phyloP scores from a whole-genome alignment of 129 eudicot genomes.

The Sambucus nigra region DNA sequence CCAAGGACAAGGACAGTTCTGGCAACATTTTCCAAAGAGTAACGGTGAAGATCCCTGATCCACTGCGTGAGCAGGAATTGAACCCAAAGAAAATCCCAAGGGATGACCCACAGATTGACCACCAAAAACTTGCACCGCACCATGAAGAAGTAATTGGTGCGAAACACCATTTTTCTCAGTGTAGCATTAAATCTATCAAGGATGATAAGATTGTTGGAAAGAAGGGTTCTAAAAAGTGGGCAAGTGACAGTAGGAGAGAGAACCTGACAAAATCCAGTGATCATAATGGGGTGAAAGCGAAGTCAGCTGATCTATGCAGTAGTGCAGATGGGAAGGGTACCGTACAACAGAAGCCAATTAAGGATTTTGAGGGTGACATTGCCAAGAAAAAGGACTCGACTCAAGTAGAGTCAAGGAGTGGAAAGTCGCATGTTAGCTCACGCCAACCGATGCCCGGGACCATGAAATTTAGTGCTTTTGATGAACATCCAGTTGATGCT shows the following conservation, averaged over 20 bases:
- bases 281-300: constrained; percentile 15
- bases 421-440: constrained; percentile 17
- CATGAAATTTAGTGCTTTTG: constrained; percentile 17
- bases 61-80: constrained; percentile 22
- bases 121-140: constrained; percentile 5
- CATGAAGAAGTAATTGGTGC: constrained; percentile 13
- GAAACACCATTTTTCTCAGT: constrained; percentile 10
- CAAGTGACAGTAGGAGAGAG: constrained; percentile 22
- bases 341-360: constrained; percentile 11
- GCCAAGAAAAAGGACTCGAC: constrained; percentile 17
- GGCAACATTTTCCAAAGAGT: constrained; percentile 16
- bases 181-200: constrained; percentile 11
- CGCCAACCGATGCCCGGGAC: constrained; percentile 14
- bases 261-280: constrained; percentile 14
- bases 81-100: constrained; percentile 22
- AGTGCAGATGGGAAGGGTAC: constrained; percentile 10
- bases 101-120: constrained; percentile 21
- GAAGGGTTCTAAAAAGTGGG: constrained; percentile 19
- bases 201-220: constrained; percentile 23
- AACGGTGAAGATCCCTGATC: constrained; percentile 21
- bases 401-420: constrained; percentile 21
- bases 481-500: constrained; percentile 8
- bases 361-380: constrained; percentile 17
- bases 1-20: constrained; percentile 24
- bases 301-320: constrained; percentile 15